Evolutionary conservation across 139 green algal genomes (phyloP).

Genomic region (Ulvella scutata): DNA sequence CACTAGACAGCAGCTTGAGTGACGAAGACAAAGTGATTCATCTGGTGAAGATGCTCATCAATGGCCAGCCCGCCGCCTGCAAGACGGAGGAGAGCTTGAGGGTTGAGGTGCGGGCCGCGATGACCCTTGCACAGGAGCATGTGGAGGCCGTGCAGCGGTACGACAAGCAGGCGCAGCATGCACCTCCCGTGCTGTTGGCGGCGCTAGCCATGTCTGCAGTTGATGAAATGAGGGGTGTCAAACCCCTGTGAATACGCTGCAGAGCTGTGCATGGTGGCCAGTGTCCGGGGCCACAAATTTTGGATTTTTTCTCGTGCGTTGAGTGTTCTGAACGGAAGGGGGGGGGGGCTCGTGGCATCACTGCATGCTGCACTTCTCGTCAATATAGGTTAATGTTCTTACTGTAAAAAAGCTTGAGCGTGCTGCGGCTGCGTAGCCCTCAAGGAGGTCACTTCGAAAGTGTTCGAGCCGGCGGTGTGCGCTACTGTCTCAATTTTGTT

Average conservation of each 20-base stretch:
- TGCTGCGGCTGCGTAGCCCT: too few species aligned
- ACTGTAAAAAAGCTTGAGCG: too few species aligned
- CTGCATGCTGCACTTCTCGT: too few species aligned
- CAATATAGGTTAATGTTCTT: too few species aligned
- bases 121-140: slow-evolving; percentile 1
- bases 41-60: not conserved
- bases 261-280: too few species aligned
- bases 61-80: not conserved
- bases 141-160: not conserved
- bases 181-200: not conserved
- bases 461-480: too few species aligned
- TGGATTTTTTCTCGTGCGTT: too few species aligned
- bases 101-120: not conserved
- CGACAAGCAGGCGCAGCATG: not conserved
- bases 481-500: too few species aligned
- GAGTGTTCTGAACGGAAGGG: too few species aligned
- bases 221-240: not conserved
- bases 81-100: not conserved
- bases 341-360: too few species aligned
- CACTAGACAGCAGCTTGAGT: not conserved
- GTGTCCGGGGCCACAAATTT: too few species aligned
- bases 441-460: too few species aligned
- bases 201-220: not conserved
- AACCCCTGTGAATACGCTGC: not conserved
- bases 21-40: not conserved